Percentiles rank a stretch among this genome's conserved stretches.
phyloP scores from a whole-genome alignment of 345 rosid genomes.

The Eucalyptus cladocalyx region DNA sequence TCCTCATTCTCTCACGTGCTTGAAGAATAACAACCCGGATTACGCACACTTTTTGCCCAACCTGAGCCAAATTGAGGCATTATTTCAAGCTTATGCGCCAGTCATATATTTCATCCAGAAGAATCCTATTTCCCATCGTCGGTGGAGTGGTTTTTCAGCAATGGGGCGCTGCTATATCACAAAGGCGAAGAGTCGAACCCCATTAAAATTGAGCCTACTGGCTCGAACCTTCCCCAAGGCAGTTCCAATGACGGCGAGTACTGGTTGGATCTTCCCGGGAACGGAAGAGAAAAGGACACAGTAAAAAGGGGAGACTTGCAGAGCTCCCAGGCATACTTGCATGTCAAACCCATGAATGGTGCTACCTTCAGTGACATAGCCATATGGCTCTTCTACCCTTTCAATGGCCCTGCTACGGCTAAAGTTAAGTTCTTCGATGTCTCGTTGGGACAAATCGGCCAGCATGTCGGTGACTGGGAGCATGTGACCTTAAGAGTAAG shows the following conservation, averaged over 20 bases:
- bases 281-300: not conserved
- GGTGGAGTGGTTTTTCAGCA: slow-evolving; percentile 1
- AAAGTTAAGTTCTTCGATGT: not conserved
- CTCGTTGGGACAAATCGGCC: not conserved
- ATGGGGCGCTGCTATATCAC: not conserved
- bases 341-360: slow-evolving; percentile 2
- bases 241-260: not conserved
- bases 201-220: not conserved
- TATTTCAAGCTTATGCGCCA: slow-evolving; percentile 1
- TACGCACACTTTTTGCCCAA: not conserved
- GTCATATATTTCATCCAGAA: slow-evolving; percentile 1
- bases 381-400: slow-evolving; percentile 10
- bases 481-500: slow-evolving; percentile 9
- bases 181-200: slow-evolving; percentile 7
- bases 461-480: slow-evolving; percentile 13
- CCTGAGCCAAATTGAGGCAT: not conserved
- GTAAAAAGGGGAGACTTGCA: slow-evolving; percentile 2
- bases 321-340: not conserved
- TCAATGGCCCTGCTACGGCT: slow-evolving; percentile 3
- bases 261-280: slow-evolving; percentile 7
- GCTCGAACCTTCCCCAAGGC: slow-evolving; percentile 3
- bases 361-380: slow-evolving; percentile 3
- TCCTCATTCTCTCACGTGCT: not conserved
- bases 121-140: slow-evolving; percentile 4
- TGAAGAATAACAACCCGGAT: not conserved